Conservation (phyloP, 768 basidiomycete species). For the Gelatoporia subvermispora region DNA sequence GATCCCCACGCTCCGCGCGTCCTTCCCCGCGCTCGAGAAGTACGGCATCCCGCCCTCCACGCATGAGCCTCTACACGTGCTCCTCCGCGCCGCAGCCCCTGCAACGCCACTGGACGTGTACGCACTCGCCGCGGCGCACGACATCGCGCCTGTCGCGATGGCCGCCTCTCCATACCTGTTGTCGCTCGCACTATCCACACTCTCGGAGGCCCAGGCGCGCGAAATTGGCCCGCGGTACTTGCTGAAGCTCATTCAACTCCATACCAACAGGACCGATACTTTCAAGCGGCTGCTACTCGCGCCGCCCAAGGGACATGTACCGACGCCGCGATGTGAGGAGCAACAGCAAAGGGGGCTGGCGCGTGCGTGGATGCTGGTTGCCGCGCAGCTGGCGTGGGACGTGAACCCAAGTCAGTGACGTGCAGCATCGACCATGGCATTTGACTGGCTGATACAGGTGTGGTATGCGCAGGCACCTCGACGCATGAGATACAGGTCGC, state of each 20-base stretch:
- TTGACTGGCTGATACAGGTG: too few species aligned
- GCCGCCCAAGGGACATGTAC: conserved; percentile 23
- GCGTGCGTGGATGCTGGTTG: conserved; percentile 27
- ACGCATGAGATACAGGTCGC: conserved; percentile 64
- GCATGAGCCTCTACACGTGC: conserved; percentile 27
- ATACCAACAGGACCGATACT: conserved; percentile 29
- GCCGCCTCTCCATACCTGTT: conserved; percentile 35
- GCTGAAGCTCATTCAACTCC: conserved; percentile 35
- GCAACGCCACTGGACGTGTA: conserved; percentile 37
- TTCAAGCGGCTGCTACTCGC: conserved; percentile 26
- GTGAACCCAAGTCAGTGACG: conserved; percentile 17
- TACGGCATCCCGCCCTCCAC: conserved; percentile 51
- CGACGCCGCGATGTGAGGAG: conserved; percentile 13
- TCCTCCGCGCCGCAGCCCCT: too few species aligned
- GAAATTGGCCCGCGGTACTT: conserved; percentile 40
- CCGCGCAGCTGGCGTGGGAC: conserved; percentile 26
- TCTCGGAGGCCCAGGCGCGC: conserved; percentile 34
- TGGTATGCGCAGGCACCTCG: conserved; percentile 53
- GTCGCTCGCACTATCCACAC: conserved; percentile 25
- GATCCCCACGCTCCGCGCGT: conserved; percentile 47
- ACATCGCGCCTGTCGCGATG: conserved; percentile 35
- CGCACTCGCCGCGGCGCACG: conserved; percentile 32
- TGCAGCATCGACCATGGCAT: neutral
- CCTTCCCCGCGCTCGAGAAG: conserved; percentile 47
- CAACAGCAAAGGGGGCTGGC: conserved; percentile 18